Conservation (phyloP, 352 stramenopile species). For the Pythium scleroteichum region DNA sequence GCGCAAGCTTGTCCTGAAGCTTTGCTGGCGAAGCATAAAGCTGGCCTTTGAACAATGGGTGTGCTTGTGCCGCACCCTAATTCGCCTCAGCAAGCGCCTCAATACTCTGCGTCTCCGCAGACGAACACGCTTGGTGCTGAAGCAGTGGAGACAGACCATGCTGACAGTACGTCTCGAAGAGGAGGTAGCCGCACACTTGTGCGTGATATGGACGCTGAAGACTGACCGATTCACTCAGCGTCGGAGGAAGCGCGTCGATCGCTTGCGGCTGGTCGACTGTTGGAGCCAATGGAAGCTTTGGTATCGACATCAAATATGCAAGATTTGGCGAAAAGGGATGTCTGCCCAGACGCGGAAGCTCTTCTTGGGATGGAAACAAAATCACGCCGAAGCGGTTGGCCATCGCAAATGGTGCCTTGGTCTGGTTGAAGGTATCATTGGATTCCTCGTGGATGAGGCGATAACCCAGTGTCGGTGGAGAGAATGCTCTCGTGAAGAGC, state of each 20-base stretch:
- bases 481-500: background rate
- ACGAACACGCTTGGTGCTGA: background rate
- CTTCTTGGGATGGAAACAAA: constrained; percentile 13
- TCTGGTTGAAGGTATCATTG: background rate
- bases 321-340: constrained; percentile 4
- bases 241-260: background rate
- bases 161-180: constrained; percentile 9
- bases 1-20: constrained; percentile 13
- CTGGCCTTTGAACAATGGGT: constrained; percentile 4
- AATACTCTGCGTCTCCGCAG: background rate
- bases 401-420: too few species aligned
- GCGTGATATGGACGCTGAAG: constrained; percentile 8
- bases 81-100: background rate
- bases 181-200: constrained; percentile 7
- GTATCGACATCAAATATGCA: constrained; percentile 11
- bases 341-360: constrained; percentile 6
- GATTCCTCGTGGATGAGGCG: background rate
- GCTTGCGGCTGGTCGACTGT: background rate
- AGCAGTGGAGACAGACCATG: constrained; percentile 1
- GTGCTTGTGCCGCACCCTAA: background rate
- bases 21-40: constrained; percentile 4
- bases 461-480: constrained; percentile 9
- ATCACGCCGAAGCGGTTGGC: background rate
- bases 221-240: background rate
- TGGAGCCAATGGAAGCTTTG: constrained; percentile 19